These are phyloP conservation scores for Urtica urens DNA, from an alignment of 306 rosid species.

Conservation along the genomic window DNA sequence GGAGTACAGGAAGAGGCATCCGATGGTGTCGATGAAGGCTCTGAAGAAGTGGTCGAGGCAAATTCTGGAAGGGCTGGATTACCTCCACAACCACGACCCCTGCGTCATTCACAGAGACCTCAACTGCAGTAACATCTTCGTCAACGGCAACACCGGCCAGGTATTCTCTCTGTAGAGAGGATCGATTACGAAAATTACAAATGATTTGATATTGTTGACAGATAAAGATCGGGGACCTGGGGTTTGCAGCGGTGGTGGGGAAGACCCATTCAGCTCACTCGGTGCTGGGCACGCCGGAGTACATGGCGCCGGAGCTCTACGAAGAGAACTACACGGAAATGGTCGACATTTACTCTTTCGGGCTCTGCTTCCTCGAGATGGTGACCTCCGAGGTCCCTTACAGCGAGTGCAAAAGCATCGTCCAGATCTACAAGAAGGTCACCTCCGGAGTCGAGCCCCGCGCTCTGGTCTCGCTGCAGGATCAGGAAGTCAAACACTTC, in stretches of 20 bases:
- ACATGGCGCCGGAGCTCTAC: constrained; percentile 90
- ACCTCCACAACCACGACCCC: constrained; percentile 82
- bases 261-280: constrained; percentile 76
- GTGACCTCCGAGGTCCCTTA: constrained; percentile 84
- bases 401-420: constrained; percentile 74
- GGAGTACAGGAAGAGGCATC: constrained; percentile 77
- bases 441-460: constrained; percentile 60
- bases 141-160: constrained; percentile 85
- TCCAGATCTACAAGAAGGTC: constrained; percentile 81
- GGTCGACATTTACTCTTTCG: constrained; percentile 95
- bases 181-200: background rate
- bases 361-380: constrained; percentile 94
- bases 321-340: constrained; percentile 93
- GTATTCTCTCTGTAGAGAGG: constrained; percentile 27
- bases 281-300: constrained; percentile 81
- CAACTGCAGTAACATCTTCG: constrained; percentile 86
- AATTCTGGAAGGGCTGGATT: constrained; percentile 78
- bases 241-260: constrained; percentile 84
- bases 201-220: constrained; percentile 10
- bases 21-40: constrained; percentile 67
- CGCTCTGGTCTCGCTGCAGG: constrained; percentile 42
- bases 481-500: constrained; percentile 60
- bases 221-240: constrained; percentile 89
- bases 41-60: constrained; percentile 95
- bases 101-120: constrained; percentile 93